Conservation (phyloP, 805 yeast genomes). For the Yarrowia porcina region DNA sequence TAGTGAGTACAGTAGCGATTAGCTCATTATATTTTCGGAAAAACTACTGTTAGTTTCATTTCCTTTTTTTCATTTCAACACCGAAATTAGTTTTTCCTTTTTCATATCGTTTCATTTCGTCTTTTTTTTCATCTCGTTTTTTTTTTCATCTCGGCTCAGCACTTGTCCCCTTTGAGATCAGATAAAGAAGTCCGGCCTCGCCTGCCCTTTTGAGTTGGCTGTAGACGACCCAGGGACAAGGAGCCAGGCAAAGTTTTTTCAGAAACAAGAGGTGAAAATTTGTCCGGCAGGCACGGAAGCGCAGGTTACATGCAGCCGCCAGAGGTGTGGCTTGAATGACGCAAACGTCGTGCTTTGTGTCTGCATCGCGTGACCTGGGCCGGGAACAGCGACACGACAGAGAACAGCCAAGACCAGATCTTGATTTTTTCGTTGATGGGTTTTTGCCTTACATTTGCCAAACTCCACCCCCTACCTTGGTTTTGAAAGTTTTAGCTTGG, state of each 20-base stretch:
- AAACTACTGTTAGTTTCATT: too few species aligned
- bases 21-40: too few species aligned
- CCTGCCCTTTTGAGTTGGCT: constrained; percentile 4
- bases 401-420: too few species aligned
- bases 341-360: background rate
- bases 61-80: too few species aligned
- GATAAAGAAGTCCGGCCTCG: background rate
- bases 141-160: background rate
- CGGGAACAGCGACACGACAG: too few species aligned
- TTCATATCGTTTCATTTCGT: background rate
- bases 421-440: background rate
- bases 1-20: too few species aligned
- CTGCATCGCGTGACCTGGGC: constrained; percentile 20
- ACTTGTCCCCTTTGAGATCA: background rate
- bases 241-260: too few species aligned
- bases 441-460: too few species aligned
- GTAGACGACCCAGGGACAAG: too few species aligned
- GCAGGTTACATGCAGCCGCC: background rate
- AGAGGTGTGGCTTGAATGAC: constrained; percentile 17
- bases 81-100: too few species aligned
- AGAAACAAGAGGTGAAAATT: background rate
- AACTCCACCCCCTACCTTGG: too few species aligned
- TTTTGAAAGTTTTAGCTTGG: too few species aligned
- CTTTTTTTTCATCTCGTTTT: background rate
- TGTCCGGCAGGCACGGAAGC: background rate